phyloP scores from a whole-genome alignment of 148 eudicot genomes.

The Mesembryanthemum crystallinum region DNA sequence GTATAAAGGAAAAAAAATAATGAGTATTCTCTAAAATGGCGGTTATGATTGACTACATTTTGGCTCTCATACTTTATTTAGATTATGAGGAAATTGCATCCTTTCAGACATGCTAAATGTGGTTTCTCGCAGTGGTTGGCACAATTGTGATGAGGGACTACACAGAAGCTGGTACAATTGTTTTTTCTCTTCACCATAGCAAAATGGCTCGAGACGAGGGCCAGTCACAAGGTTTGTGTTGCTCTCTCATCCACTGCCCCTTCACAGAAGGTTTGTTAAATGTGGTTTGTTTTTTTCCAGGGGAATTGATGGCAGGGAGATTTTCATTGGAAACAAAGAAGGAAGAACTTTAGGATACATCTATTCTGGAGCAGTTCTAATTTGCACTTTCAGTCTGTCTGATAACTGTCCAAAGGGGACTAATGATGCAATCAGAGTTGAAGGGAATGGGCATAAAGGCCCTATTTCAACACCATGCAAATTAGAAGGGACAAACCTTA shows the following conservation, averaged over 20 bases:
- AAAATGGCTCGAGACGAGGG: slow-evolving; percentile 88
- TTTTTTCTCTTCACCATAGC: slow-evolving; percentile 82
- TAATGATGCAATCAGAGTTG: slow-evolving; percentile 62
- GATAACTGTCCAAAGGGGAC: slow-evolving; percentile 81
- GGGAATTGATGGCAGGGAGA: slow-evolving; percentile 72
- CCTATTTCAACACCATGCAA: too few species aligned
- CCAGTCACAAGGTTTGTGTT: slow-evolving; percentile 64
- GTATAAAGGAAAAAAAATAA: too few species aligned
- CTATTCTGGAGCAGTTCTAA: slow-evolving; percentile 46
- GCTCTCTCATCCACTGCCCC: not conserved
- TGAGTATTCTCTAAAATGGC: too few species aligned
- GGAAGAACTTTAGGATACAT: slow-evolving; percentile 71
- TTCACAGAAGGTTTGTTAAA: not conserved
- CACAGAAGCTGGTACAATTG: slow-evolving; percentile 82
- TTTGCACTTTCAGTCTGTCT: slow-evolving; percentile 67
- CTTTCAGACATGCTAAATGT: not conserved
- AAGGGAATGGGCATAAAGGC: slow-evolving; percentile 76
- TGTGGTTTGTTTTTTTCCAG: too few species aligned
- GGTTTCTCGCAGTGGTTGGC: slow-evolving; percentile 51
- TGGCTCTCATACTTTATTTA: too few species aligned
- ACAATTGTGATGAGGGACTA: slow-evolving; percentile 65
- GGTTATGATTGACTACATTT: too few species aligned
- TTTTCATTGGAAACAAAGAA: slow-evolving; percentile 67
- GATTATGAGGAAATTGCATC: too few species aligned
- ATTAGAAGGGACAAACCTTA: too few species aligned